A percentile compares a stretch with the other conserved stretches of the same genome.
Conservation (phyloP, 257 asterid species). For the Lavandula angustifolia region DNA sequence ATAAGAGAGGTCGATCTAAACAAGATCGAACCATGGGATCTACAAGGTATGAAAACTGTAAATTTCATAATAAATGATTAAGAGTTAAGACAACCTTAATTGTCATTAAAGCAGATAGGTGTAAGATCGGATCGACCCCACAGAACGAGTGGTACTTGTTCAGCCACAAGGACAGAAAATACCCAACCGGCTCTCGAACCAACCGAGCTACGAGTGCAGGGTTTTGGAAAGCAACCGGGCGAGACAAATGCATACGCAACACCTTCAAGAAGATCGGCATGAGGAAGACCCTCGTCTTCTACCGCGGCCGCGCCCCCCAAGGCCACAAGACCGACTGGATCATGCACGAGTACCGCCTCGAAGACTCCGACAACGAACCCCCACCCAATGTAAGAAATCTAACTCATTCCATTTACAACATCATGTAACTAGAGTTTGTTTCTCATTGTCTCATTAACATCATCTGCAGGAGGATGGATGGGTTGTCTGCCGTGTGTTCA, state of each 20-base stretch:
- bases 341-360: constrained; percentile 89
- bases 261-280: constrained; percentile 73
- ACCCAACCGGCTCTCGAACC: constrained; percentile 90
- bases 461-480: constrained; percentile 83
- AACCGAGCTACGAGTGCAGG: constrained; percentile 88
- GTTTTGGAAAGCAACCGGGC: constrained; percentile 92
- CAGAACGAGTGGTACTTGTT: constrained; percentile 92
- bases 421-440: too few species aligned
- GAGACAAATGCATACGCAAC: constrained; percentile 86
- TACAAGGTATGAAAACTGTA: constrained; percentile 58
- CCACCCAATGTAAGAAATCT: constrained; percentile 39
- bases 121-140: constrained; percentile 88
- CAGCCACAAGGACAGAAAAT: constrained; percentile 94
- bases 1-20: constrained; percentile 83
- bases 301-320: constrained; percentile 90
- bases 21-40: constrained; percentile 91
- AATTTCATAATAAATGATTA: too few species aligned
- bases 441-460: too few species aligned
- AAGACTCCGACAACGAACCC: constrained; percentile 49
- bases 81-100: too few species aligned
- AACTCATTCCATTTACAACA: too few species aligned
- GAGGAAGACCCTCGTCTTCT: constrained; percentile 91
- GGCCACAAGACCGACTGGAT: constrained; percentile 94
- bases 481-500: constrained; percentile 93
- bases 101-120: constrained; percentile 44